phyloP scores from a whole-genome alignment of 257 asterid species.

The Solanum pimpinellifolium region DNA sequence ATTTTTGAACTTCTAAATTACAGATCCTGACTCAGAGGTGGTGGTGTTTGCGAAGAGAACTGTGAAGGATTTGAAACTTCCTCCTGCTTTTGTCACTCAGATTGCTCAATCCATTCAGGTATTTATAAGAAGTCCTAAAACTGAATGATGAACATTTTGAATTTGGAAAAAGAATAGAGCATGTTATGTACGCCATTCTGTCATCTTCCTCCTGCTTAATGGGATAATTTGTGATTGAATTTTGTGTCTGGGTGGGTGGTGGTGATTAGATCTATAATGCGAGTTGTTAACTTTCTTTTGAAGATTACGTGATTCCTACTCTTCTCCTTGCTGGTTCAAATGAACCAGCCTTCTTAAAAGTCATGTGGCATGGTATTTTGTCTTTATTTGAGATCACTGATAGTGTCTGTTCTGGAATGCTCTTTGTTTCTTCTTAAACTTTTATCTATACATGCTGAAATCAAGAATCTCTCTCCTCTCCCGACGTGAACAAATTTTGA shows the following conservation, averaged over 20 bases:
- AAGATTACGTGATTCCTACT: neutral
- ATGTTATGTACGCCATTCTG: neutral
- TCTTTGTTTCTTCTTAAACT: neutral
- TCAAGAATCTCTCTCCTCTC: neutral
- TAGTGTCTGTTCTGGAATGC: neutral
- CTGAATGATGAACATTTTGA: neutral
- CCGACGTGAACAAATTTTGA: neutral
- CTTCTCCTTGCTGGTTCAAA: neutral
- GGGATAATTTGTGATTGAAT: neutral
- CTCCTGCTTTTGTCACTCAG: constrained; percentile 88
- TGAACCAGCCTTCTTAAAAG: neutral
- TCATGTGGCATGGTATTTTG: neutral
- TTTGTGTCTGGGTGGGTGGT: neutral
- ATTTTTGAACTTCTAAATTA: constrained; percentile 2
- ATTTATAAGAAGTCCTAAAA: neutral
- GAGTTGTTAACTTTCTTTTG: neutral
- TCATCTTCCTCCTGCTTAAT: neutral
- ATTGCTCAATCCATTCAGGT: constrained; percentile 96
- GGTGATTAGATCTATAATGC: neutral
- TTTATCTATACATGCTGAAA: neutral
- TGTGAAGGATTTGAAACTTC: constrained; percentile 87
- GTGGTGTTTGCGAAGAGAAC: constrained; percentile 85
- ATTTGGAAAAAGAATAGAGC: neutral
- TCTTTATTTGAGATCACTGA: neutral
- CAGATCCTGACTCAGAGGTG: constrained; percentile 91